A percentile compares a stretch with the other conserved stretches of the same genome.
These are phyloP conservation scores for Zychaea mexicana DNA, from an alignment of 371 early-diverging fungal genomes.

Conservation along the genomic window DNA sequence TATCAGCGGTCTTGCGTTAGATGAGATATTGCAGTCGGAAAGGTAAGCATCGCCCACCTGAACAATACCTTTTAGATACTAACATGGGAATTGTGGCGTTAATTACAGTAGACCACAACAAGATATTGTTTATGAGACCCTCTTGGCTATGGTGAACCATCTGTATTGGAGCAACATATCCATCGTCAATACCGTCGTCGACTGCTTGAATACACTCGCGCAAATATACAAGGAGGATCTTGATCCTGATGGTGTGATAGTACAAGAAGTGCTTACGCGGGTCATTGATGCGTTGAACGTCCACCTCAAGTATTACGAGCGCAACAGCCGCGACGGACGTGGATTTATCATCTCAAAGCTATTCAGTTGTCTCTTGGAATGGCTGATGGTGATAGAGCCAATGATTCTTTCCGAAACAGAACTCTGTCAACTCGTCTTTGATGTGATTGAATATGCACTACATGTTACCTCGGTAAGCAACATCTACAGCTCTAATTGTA, in stretches of 20 bases:
- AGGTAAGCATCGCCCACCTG: no score
- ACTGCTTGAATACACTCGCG: conserved; percentile 70
- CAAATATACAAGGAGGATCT: conserved; percentile 56
- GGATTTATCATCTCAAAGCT: conserved; percentile 65
- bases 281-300: conserved; percentile 71
- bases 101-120: conserved; percentile 36
- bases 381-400: conserved; percentile 75
- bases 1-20: conserved; percentile 49
- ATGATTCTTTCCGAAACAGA: conserved; percentile 64
- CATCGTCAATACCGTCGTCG: conserved; percentile 66
- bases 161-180: conserved; percentile 65
- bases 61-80: no score
- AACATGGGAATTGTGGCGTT: no score
- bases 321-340: conserved; percentile 41
- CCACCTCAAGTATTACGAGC: conserved; percentile 63
- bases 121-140: conserved; percentile 58
- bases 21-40: conserved; percentile 50
- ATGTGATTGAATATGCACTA: conserved; percentile 68
- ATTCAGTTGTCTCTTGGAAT: conserved; percentile 73
- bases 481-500: no score
- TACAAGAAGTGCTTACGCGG: conserved; percentile 67
- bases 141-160: conserved; percentile 66
- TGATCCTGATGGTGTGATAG: conserved; percentile 62
- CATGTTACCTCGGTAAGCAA: conserved; percentile 34
- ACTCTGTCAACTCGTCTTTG: conserved; percentile 70